Conservation (phyloP, 495 filamentous ascomycete genomes). For the Penicillium robsamsonii region DNA sequence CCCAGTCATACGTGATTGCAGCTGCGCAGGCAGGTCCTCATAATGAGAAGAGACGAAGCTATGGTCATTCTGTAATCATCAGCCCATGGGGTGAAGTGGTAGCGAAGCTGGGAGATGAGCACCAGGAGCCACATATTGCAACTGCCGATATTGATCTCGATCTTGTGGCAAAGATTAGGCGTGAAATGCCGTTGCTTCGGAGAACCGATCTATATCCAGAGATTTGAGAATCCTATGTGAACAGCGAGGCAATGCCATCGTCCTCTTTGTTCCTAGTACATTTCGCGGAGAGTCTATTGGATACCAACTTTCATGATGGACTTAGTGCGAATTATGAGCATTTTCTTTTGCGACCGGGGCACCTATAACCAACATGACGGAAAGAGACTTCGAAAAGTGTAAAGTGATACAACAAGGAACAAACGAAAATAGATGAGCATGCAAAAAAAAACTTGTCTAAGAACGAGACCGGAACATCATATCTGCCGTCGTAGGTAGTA, state of each 20-base stretch:
- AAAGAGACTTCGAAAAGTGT: conserved; percentile 30
- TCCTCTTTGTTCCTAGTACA: background rate
- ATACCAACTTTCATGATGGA: background rate
- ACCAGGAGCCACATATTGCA: conserved; percentile 51
- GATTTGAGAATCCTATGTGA: conserved; percentile 31
- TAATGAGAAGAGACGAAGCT: conserved; percentile 76
- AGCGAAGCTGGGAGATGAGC: conserved; percentile 55
- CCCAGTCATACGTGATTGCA: conserved; percentile 81
- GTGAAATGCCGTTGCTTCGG: conserved; percentile 63
- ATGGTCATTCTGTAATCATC: conserved; percentile 85
- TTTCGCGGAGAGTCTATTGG: background rate
- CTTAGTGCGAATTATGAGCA: conserved; percentile 10
- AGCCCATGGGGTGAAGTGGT: conserved; percentile 84
- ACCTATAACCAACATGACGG: conserved; percentile 29
- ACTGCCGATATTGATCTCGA: conserved; percentile 52
- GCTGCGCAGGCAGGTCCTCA: conserved; percentile 82
- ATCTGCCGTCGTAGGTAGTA: conserved; percentile 34
- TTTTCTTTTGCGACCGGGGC: conserved; percentile 13
- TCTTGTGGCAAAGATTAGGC: conserved; percentile 51
- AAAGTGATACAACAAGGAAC: conserved; percentile 39
- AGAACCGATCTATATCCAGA: conserved; percentile 63
- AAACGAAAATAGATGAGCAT: conserved; percentile 35
- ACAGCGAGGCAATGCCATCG: background rate
- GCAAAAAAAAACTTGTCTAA: conserved; percentile 45
- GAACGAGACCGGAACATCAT: conserved; percentile 36